Base-by-base conservation (phyloP, 1,284 basidiomycete genomes). In the Takashimella tepidaria region DNA sequence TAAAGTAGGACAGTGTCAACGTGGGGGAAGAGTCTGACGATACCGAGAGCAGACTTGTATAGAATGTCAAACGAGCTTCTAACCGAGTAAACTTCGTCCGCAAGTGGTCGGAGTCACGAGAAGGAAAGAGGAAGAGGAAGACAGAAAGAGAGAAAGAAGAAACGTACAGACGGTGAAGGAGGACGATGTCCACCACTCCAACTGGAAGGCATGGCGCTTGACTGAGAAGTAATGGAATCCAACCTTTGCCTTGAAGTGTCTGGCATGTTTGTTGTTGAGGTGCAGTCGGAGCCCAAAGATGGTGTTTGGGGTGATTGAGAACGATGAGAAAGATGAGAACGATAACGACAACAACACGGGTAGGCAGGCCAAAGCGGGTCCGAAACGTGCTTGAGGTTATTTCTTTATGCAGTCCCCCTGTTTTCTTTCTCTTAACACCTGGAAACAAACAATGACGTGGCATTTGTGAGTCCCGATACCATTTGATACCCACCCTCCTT, bases 151-250 rank as follows among this genome's bases (percentile, higher is more conserved):
- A 68, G 37, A 65, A 54, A 12, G 68, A 63, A 42, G 12, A 44
- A 42, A 62, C 69, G 56, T 27, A 69, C 69, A 26, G 59, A 66
- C 4, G 69, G 69, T 20, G 64, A 68, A 41, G 67, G 55, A 12
- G 68, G 64, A 42, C 68, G 49, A 16, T 19, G n/a, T n/a, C n/a
- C 59, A n/a, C 60, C 59, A 8, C 10, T 37, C 65, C 64, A 67
- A 23, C 51, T 27, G 12, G 61, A 60, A 21, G 53, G 57, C 21
- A 52, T 52, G 20, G 60, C 55, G 48, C 56, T 62, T 6, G 58
- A 60, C 11, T 51, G 49, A n/a, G 53, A 58, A 47, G 62, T 64
- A 46, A 64, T 62, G 3, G 67, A 67, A 37, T 64, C 62, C 13
- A 61, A 56, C 5, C 67, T 46, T 3, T 65, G 67, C 45, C 65